Base-by-base conservation (phyloP, 2,329 filamentous ascomycete genomes). In the Fusarium decemcellulare region DNA sequence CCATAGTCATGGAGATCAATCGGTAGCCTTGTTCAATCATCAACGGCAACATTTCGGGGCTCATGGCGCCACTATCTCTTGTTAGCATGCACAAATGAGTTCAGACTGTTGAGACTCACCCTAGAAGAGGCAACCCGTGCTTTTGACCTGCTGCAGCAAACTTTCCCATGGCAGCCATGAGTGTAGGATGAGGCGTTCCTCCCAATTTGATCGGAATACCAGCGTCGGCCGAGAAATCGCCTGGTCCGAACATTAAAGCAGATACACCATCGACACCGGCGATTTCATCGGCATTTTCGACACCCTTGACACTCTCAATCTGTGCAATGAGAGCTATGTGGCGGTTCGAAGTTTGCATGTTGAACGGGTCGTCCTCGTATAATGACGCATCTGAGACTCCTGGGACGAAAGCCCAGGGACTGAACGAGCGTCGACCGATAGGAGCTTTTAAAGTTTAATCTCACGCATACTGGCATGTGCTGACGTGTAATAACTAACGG, bases 201-300 rank as follows among this genome's bases (percentile, higher is more conserved):
- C 48, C 50, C 7, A 52, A 2, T 9, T 30, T 39, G 14, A 52
- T 6, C 15, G 50, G 50, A 9, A 52, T n/a, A 1, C 50, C 34
- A 8, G 50, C 50, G 8, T 52, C 50, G 14, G 50, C 50, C 23
- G 50, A 52, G 23, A 39, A 52, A 29, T 52, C 50, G 3, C 50
- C 50, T 6, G 50, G 50, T 6, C 50, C 50, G 10, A 52, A 52
- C 23, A 52, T 5, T 18, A 52, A 39, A 18, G 18, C 50, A 11
- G 34, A 29, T 14, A 52, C 50, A 7, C 50, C 50, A 3, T 52
- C 36, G 23, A 52, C 18, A 5, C 34, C 36, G 7, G 50, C 34
- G 2, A 52, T 52, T 16, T 52, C 50, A 6, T 18, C 18, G 18
- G 8, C 34, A 14, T 52, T 52, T 16, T 52, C 27, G 15, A 52